phyloP scores from a whole-genome alignment of 2,329 filamentous ascomycete species.

The Colletotrichum brevisporum region DNA sequence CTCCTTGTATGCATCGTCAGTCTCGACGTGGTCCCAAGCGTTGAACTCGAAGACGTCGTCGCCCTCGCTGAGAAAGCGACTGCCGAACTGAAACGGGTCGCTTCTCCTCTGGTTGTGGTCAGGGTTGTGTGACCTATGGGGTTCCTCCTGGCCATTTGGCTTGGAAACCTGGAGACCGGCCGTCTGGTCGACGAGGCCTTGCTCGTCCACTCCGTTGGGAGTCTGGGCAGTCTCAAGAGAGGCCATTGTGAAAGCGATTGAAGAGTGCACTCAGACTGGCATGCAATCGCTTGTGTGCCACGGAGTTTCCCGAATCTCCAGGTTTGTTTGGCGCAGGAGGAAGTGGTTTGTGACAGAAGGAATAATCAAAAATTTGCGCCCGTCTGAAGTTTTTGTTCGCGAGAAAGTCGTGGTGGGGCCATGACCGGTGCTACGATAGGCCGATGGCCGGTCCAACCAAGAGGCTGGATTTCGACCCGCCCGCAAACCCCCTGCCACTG shows the following conservation, averaged over 20 bases:
- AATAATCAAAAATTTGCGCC: neutral
- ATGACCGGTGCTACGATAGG: constrained; percentile 21
- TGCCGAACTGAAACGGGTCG: constrained; percentile 97
- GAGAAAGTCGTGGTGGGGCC: constrained; percentile 24
- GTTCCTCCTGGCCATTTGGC: constrained; percentile 24
- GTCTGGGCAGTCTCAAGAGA: constrained; percentile 18
- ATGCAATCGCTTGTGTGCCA: constrained; percentile 15
- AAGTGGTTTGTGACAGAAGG: neutral
- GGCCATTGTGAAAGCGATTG: constrained; percentile 23
- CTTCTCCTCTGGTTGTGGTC: constrained; percentile 84
- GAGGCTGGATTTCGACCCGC: neutral
- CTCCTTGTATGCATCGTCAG: constrained; percentile 88
- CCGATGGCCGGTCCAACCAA: constrained; percentile 31
- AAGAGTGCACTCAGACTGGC: neutral
- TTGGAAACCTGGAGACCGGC: constrained; percentile 43
- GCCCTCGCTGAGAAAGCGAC: constrained; percentile 83
- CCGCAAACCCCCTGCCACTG: no score
- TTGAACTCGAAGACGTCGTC: constrained; percentile 98
- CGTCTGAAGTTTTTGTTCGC: constrained; percentile 27
- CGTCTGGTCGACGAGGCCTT: constrained; percentile 44
- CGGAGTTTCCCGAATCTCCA: constrained; percentile 17
- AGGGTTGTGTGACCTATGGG: constrained; percentile 80
- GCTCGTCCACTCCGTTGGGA: constrained; percentile 35
- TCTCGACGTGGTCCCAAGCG: constrained; percentile 98
- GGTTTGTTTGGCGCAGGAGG: constrained; percentile 14